A percentile compares a stretch with the other conserved stretches of the same genome.
Evolutionary conservation across 2,329 filamentous ascomycete genomes (phyloP).

Genomic region (Pseudocercospora macadamiae): DNA sequence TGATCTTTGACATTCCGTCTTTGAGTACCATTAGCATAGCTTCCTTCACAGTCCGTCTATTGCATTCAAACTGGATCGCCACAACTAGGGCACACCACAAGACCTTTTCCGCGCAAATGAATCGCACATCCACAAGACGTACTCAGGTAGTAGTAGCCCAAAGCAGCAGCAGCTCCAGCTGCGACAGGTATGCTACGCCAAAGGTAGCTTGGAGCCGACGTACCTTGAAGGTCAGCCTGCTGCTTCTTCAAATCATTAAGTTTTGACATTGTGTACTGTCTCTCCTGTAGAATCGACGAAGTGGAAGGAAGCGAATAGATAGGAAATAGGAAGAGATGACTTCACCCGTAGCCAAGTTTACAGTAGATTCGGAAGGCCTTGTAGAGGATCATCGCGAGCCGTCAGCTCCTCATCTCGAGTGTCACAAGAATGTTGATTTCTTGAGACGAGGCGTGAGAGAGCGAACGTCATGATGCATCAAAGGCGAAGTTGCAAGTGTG

Average conservation of each 20-base stretch:
- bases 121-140: conserved; percentile 7
- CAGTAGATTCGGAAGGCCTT: no score
- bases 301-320: not conserved
- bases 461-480: conserved; percentile 20
- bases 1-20: conserved; percentile 37
- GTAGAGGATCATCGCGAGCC: conserved; percentile 2
- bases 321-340: not conserved
- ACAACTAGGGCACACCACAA: not conserved
- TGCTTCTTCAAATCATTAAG: conserved; percentile 47
- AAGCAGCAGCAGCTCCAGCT: conserved; percentile 12
- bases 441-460: not conserved
- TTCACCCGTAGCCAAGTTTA: conserved; percentile 8
- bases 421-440: conserved; percentile 13
- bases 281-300: not conserved
- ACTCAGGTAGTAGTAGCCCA: conserved; percentile 17
- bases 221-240: conserved; percentile 46
- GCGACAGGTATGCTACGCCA: conserved; percentile 10
- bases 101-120: not conserved
- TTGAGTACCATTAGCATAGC: conserved; percentile 8
- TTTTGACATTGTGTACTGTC: conserved; percentile 18
- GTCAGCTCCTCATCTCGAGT: conserved; percentile 14
- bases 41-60: not conserved
- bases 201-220: conserved; percentile 19
- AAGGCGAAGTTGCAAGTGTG: conserved; percentile 15
- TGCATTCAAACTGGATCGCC: not conserved